phyloP scores from a whole-genome alignment of 2,329 filamentous ascomycete genomes.

The Colletotrichum cordylinicola region DNA sequence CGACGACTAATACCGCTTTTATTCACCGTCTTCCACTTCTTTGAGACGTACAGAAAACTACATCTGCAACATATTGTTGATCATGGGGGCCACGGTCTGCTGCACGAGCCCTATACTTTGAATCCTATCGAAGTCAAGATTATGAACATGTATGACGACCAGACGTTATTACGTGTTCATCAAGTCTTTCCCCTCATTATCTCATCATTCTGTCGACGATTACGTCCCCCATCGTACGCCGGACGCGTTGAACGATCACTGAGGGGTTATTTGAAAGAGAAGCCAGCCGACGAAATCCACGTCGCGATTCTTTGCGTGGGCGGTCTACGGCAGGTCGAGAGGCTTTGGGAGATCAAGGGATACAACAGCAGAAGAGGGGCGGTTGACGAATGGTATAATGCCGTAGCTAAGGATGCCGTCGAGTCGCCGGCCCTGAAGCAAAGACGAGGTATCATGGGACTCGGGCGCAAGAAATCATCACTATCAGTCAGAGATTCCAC shows the following conservation, averaged over 20 bases:
- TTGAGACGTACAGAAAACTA: slow-evolving; percentile 66
- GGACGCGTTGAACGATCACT: slow-evolving; percentile 67
- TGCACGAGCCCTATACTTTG: slow-evolving; percentile 59
- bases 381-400: slow-evolving; percentile 66
- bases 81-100: slow-evolving; percentile 56
- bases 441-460: slow-evolving; percentile 55
- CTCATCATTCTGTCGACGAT: slow-evolving; percentile 66
- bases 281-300: slow-evolving; percentile 67
- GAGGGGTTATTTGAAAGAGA: slow-evolving; percentile 68
- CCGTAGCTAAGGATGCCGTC: slow-evolving; percentile 49
- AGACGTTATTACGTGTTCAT: slow-evolving; percentile 67
- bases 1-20: slow-evolving; percentile 67
- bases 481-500: slow-evolving; percentile 36
- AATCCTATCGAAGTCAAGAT: slow-evolving; percentile 68
- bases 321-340: slow-evolving; percentile 66
- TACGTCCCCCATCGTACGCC: slow-evolving; percentile 69
- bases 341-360: slow-evolving; percentile 70
- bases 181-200: slow-evolving; percentile 70
- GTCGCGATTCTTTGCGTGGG: slow-evolving; percentile 65
- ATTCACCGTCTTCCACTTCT: slow-evolving; percentile 72
- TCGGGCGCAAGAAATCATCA: slow-evolving; percentile 65
- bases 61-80: slow-evolving; percentile 62
- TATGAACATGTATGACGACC: slow-evolving; percentile 70
- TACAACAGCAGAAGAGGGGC: slow-evolving; percentile 65
- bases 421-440: slow-evolving; percentile 51